phyloP scores from a whole-genome alignment of 2,329 filamentous ascomycete species.

The Pseudovirgaria hyperparasitica region DNA sequence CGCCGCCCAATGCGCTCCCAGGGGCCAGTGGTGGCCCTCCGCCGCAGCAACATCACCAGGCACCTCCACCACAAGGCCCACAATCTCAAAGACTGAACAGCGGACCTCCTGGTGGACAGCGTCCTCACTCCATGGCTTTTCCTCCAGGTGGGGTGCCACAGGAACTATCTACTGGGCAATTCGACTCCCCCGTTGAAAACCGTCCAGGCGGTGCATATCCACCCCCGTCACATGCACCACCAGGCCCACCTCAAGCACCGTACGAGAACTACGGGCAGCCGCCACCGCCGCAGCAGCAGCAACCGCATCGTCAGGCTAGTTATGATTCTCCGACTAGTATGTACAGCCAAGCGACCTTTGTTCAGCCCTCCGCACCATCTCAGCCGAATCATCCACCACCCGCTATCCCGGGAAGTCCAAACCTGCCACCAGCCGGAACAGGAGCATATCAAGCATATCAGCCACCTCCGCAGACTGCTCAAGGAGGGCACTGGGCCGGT shows the following conservation, averaged over 20 bases:
- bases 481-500: constrained; percentile 11
- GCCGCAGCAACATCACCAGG: constrained; percentile 25
- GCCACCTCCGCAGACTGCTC: constrained; percentile 6
- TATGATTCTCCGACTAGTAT: constrained; percentile 15
- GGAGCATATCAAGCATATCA: constrained; percentile 19
- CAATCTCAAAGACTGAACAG: constrained; percentile 16
- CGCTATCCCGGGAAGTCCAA: constrained; percentile 12
- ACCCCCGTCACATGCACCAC: constrained; percentile 9
- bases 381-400: constrained; percentile 21
- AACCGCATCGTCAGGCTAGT: constrained; percentile 9
- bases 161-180: constrained; percentile 33
- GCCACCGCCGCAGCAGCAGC: constrained; percentile 6
- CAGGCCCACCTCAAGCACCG: constrained; percentile 11
- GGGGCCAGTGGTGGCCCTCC: too few species aligned
- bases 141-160: constrained; percentile 27
- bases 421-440: constrained; percentile 15
- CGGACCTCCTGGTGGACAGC: constrained; percentile 17
- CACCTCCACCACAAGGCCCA: constrained; percentile 18
- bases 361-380: constrained; percentile 7
- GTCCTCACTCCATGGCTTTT: constrained; percentile 22
- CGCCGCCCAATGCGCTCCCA: constrained; percentile 20
- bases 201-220: constrained; percentile 22
- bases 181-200: constrained; percentile 34
- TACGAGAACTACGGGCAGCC: constrained; percentile 17
- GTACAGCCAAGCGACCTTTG: background rate